Evolutionary conservation across 2,329 filamentous ascomycete genomes (phyloP).

Genomic region (Fusarium sulawesiense): DNA sequence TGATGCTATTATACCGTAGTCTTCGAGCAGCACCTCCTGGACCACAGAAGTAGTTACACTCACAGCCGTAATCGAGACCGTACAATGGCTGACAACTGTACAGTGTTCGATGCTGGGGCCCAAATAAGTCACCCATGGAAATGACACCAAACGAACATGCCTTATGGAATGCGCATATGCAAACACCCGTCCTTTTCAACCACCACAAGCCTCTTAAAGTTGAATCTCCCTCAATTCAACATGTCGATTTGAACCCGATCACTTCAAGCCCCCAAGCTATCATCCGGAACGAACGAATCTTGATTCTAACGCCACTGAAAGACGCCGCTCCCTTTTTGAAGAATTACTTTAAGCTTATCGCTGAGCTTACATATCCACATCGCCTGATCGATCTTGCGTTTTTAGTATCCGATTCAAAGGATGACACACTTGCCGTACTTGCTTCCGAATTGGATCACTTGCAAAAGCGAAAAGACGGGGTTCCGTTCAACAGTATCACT

Average conservation of each 20-base stretch:
- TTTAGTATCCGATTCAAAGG: conserved; percentile 88
- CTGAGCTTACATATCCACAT: conserved; percentile 92
- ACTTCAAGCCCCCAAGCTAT: conserved; percentile 82
- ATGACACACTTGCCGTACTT: conserved; percentile 91
- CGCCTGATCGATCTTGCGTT: conserved; percentile 95
- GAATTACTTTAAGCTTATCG: conserved; percentile 93
- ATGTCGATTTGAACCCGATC: conserved; percentile 86
- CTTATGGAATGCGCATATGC: conserved; percentile 87
- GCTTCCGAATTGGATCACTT: conserved; percentile 87
- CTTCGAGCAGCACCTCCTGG: conserved; percentile 83
- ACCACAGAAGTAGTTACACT: conserved; percentile 82
- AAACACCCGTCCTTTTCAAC: conserved; percentile 96
- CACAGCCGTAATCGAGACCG: background rate
- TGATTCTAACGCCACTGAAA: conserved; percentile 92
- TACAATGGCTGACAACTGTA: conserved; percentile 27
- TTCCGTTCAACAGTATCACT: conserved; percentile 85
- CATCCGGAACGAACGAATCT: conserved; percentile 84
- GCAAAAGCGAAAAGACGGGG: conserved; percentile 81
- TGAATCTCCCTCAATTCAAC: conserved; percentile 81
- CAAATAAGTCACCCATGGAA: conserved; percentile 93
- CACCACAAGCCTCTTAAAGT: conserved; percentile 89
- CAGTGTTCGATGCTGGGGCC: conserved; percentile 98
- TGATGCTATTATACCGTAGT: conserved; percentile 89
- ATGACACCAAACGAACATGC: conserved; percentile 93
- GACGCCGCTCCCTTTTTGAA: conserved; percentile 85